Conservation (phyloP, 2,329 filamentous ascomycete genomes). For the Didymella sp. region DNA sequence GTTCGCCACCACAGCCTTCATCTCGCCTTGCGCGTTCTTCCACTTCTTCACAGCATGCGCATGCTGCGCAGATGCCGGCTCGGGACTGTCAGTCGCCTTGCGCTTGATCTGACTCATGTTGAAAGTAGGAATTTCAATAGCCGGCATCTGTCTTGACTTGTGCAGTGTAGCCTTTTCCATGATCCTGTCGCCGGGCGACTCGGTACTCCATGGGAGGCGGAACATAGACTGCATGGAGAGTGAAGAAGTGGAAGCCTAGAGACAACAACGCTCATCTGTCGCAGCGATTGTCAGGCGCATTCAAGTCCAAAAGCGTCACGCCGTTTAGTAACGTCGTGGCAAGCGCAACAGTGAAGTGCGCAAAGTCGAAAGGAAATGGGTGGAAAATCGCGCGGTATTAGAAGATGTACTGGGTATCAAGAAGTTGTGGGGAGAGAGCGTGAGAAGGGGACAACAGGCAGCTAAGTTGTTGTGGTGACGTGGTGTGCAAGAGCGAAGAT, state of each 20-base stretch:
- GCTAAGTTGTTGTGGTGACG: constrained; percentile 44
- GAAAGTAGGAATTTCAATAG: constrained; percentile 54
- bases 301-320: constrained; percentile 33
- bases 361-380: constrained; percentile 20
- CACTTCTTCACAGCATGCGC: constrained; percentile 50
- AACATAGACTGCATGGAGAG: constrained; percentile 60
- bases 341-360: constrained; percentile 27
- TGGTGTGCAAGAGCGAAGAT: constrained; percentile 39
- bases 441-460: constrained; percentile 43
- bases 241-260: constrained; percentile 45
- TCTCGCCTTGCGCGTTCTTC: constrained; percentile 46
- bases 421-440: constrained; percentile 41
- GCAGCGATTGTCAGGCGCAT: constrained; percentile 44
- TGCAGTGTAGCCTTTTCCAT: constrained; percentile 52
- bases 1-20: constrained; percentile 33
- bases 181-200: constrained; percentile 53
- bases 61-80: constrained; percentile 43
- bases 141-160: constrained; percentile 53
- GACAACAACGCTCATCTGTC: constrained; percentile 50
- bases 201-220: constrained; percentile 57
- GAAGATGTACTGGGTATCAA: constrained; percentile 42
- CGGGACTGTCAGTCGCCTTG: constrained; percentile 61
- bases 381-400: constrained; percentile 37
- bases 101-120: constrained; percentile 63
- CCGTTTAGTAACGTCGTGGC: constrained; percentile 44